These are phyloP conservation scores for Talaromyces nanjingensis DNA, from an alignment of 495 filamentous ascomycete species.

Conservation along the genomic window DNA sequence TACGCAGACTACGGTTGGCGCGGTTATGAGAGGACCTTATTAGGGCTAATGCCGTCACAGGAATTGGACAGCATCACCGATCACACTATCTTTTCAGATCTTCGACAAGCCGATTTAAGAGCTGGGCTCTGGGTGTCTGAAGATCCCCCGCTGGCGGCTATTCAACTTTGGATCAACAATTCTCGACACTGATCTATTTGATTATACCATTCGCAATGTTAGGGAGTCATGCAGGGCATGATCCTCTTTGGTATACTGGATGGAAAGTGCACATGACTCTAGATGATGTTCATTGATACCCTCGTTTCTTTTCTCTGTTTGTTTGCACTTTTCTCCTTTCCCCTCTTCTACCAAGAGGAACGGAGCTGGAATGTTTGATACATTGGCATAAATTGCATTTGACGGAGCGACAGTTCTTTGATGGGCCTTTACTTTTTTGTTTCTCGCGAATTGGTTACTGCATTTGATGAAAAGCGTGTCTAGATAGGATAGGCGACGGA, in stretches of 20 bases:
- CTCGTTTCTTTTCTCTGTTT: slow-evolving; percentile 1
- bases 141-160: slow-evolving; percentile 49
- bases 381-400: slow-evolving; percentile 1
- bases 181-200: not conserved
- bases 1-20: not conserved
- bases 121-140: slow-evolving; percentile 70
- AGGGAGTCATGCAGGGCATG: not conserved
- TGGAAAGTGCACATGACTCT: not conserved
- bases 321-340: not conserved
- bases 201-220: not conserved
- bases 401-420: not conserved
- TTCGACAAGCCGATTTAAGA: slow-evolving; percentile 54
- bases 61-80: slow-evolving; percentile 64
- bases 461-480: not conserved
- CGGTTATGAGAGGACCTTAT: not conserved
- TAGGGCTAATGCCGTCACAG: slow-evolving; percentile 24
- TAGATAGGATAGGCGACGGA: not conserved
- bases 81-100: slow-evolving; percentile 55
- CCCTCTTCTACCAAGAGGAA: not conserved
- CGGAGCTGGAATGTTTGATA: not conserved
- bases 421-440: not conserved
- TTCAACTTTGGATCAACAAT: slow-evolving; percentile 35
- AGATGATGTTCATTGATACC: slow-evolving; percentile 2
- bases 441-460: not conserved
- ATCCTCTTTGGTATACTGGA: not conserved